Conservation (phyloP, 768 basidiomycete genomes). For the Mycena indigotica region DNA sequence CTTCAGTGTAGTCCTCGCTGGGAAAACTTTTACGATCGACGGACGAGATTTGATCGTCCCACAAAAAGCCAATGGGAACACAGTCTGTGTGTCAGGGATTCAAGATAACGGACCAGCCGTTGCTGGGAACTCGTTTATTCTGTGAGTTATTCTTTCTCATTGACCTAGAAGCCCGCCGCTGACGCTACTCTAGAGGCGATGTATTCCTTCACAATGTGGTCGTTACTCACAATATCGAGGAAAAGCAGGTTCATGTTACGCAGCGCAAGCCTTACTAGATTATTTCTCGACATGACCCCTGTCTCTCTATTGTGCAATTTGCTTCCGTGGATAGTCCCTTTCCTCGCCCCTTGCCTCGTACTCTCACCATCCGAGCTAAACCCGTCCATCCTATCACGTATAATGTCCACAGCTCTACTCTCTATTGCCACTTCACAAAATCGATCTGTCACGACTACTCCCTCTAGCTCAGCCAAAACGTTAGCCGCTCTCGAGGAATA, state of each 20-base stretch:
- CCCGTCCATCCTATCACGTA: not conserved
- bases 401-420: not conserved
- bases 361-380: not conserved
- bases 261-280: constrained; percentile 22
- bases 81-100: constrained; percentile 19
- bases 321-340: not conserved
- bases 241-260: constrained; percentile 18
- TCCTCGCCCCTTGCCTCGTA: not conserved
- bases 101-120: constrained; percentile 22
- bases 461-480: not conserved
- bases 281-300: not conserved
- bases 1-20: constrained; percentile 22
- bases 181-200: constrained; percentile 26
- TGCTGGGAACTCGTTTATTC: constrained; percentile 19
- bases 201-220: constrained; percentile 19
- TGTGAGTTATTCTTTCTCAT: constrained; percentile 18
- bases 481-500: not conserved
- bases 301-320: not conserved
- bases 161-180: too few species aligned
- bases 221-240: constrained; percentile 23
- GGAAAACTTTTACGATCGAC: constrained; percentile 20
- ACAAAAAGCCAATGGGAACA: constrained; percentile 12
- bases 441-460: not conserved
- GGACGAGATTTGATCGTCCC: constrained; percentile 20
- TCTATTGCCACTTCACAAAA: not conserved